A percentile compares a stretch with the other conserved stretches of the same genome.
Conservation (phyloP, 495 filamentous ascomycete genomes). For the Hypoxylon fragiforme region DNA sequence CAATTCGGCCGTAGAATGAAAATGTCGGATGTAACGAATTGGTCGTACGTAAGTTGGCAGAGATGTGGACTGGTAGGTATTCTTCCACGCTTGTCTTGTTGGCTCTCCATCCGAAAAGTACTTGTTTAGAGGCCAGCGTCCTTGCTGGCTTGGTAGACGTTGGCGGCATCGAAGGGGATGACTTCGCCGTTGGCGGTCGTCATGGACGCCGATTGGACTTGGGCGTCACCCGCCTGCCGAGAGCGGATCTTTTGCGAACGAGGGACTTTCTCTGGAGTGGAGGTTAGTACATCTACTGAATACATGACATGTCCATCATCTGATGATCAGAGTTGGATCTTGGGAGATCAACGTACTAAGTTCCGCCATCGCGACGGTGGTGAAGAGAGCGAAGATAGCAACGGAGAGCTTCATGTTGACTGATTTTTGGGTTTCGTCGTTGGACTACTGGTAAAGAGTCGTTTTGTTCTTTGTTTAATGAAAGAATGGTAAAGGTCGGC, state of each 20-base stretch:
- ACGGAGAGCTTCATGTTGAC: constrained; percentile 58
- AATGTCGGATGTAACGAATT: constrained; percentile 12
- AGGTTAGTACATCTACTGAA: constrained; percentile 7
- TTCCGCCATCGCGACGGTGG: constrained; percentile 49
- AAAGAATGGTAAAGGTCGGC: constrained; percentile 46
- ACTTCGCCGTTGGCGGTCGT: constrained; percentile 42
- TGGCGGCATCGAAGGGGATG: constrained; percentile 44
- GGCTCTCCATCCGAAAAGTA: not conserved
- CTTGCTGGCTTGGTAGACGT: constrained; percentile 39
- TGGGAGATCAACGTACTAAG: constrained; percentile 31
- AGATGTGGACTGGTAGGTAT: not conserved
- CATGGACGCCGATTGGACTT: constrained; percentile 46
- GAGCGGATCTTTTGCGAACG: constrained; percentile 24
- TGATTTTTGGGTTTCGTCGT: too few species aligned
- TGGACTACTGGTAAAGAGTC: too few species aligned
- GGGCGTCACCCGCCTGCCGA: constrained; percentile 37
- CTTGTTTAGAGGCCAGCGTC: constrained; percentile 35
- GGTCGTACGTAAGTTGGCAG: constrained; percentile 8
- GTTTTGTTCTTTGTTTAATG: constrained; percentile 7
- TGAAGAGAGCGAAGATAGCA: constrained; percentile 50
- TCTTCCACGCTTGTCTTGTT: not conserved
- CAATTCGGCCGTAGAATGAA: constrained; percentile 3
- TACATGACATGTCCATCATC: too few species aligned
- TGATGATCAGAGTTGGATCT: too few species aligned
- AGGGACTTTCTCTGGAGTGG: constrained; percentile 26